Conservation (phyloP, 2,329 filamentous ascomycete genomes). For the Cryphonectria nitschkei region DNA sequence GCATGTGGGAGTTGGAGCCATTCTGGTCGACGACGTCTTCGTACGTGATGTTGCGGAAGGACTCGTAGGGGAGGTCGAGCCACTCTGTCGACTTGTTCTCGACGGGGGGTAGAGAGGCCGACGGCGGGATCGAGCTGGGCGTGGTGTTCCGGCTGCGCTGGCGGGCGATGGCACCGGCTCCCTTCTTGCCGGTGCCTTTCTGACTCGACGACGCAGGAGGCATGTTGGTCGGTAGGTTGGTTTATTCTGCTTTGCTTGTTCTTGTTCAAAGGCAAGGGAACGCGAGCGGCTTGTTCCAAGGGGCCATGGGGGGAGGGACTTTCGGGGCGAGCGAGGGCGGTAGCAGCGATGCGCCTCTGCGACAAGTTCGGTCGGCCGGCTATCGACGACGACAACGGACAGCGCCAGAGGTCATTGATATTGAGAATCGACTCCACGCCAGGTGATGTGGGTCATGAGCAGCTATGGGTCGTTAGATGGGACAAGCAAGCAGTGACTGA, state of each 20-base stretch:
- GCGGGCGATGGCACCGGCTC: conserved; percentile 60
- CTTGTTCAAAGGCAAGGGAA: background rate
- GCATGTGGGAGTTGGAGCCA: conserved; percentile 60
- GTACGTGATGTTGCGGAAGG: conserved; percentile 63
- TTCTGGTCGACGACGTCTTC: conserved; percentile 72
- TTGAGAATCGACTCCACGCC: background rate
- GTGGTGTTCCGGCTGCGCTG: conserved; percentile 80
- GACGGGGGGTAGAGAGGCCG: conserved; percentile 57
- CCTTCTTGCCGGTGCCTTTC: conserved; percentile 69
- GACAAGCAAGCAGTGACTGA: background rate
- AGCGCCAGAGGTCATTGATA: conserved; percentile 8
- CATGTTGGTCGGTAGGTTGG: conserved; percentile 47
- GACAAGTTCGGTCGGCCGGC: background rate
- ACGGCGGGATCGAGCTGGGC: conserved; percentile 59
- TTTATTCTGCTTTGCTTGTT: background rate
- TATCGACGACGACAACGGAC: conserved; percentile 8
- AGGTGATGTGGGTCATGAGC: conserved; percentile 3
- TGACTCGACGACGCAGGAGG: conserved; percentile 58
- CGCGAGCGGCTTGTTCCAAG: background rate
- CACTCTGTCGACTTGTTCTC: conserved; percentile 65
- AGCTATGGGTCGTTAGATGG: conserved; percentile 11
- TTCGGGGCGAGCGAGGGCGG: background rate
- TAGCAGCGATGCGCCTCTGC: background rate
- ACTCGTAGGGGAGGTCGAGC: conserved; percentile 65
- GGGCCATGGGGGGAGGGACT: background rate